phyloP scores from a whole-genome alignment of 2,329 filamentous ascomycete genomes.

The Fusarium palustre region DNA sequence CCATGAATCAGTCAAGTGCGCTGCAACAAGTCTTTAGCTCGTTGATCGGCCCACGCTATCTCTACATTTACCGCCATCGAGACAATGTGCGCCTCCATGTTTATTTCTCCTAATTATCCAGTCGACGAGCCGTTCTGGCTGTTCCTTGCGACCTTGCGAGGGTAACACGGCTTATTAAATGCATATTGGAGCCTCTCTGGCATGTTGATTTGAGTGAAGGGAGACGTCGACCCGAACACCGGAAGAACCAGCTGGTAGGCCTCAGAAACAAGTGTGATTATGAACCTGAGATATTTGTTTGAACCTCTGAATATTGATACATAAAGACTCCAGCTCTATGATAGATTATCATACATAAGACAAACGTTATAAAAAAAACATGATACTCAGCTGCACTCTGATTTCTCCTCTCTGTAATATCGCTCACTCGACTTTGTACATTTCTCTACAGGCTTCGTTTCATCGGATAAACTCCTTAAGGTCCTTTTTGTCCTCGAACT shows the following conservation, averaged over 20 bases:
- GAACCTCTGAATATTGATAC: constrained; percentile 26
- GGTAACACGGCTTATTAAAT: not conserved
- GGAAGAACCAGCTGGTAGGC: not conserved
- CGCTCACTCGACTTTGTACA: constrained; percentile 7
- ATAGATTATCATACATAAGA: constrained; percentile 32
- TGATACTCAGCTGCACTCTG: constrained; percentile 11
- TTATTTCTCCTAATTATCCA: not conserved
- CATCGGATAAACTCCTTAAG: constrained; percentile 66
- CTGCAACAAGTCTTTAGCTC: not conserved
- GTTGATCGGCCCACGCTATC: not conserved
- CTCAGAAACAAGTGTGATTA: not conserved
- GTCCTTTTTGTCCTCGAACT: constrained; percentile 70
- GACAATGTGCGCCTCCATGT: not conserved
- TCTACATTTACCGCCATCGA: not conserved
- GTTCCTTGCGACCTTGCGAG: not conserved
- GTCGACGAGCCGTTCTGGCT: not conserved
- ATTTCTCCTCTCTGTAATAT: constrained; percentile 18
- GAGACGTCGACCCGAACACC: not conserved
- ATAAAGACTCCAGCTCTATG: constrained; percentile 31
- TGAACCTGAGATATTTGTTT: not conserved
- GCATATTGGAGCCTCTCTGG: not conserved
- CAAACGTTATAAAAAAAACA: constrained; percentile 6
- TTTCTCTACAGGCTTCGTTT: constrained; percentile 9
- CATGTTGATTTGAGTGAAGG: not conserved
- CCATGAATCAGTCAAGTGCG: constrained; percentile 1